phyloP scores from a whole-genome alignment of 2,329 filamentous ascomycete genomes.

The Tolypocladium paradoxum region DNA sequence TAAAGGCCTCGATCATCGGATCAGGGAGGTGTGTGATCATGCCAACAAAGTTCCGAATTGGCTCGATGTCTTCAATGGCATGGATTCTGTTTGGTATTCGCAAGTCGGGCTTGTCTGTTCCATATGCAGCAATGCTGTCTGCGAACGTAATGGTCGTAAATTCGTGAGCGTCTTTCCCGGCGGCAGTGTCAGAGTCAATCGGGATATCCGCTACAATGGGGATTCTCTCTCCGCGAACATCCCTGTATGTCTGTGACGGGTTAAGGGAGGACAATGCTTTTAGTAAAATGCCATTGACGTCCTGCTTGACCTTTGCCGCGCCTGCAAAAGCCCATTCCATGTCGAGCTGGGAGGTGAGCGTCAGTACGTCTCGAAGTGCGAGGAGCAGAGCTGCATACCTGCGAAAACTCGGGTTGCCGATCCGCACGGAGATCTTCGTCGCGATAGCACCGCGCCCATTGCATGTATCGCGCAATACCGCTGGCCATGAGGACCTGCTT shows the following conservation, averaged over 20 bases:
- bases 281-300: constrained; percentile 24
- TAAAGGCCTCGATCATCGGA: constrained; percentile 67
- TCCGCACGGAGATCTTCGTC: constrained; percentile 91
- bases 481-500: constrained; percentile 96
- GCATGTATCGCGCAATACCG: constrained; percentile 73
- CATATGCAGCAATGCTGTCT: constrained; percentile 62
- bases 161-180: constrained; percentile 16
- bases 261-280: constrained; percentile 15
- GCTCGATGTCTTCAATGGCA: constrained; percentile 47
- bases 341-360: constrained; percentile 53
- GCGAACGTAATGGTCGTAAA: constrained; percentile 26
- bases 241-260: constrained; percentile 47
- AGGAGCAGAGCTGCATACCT: constrained; percentile 35
- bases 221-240: constrained; percentile 33
- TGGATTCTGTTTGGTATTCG: constrained; percentile 60
- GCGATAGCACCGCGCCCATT: constrained; percentile 89
- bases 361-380: neutral
- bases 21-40: constrained; percentile 63
- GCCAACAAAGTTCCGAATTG: constrained; percentile 51
- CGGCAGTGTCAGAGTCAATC: neutral
- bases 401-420: constrained; percentile 92
- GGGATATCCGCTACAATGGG: constrained; percentile 19
- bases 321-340: constrained; percentile 83
- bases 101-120: constrained; percentile 86
- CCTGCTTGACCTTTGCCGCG: constrained; percentile 24